phyloP scores from a whole-genome alignment of 495 filamentous ascomycete species.

The Aspergillus incahuasiensis region DNA sequence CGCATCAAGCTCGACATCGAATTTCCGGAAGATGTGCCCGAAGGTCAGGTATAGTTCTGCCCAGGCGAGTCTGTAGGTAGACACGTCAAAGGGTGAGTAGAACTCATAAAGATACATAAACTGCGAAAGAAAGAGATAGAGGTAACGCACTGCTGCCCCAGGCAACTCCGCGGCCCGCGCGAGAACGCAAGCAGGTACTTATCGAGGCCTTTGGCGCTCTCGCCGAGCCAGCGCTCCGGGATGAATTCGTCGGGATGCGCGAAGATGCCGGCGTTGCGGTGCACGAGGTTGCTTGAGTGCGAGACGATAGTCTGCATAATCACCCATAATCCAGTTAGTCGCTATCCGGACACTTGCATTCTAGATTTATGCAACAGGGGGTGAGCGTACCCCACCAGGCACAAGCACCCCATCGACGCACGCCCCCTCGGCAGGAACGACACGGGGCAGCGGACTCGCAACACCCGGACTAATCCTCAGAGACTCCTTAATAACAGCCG shows the following conservation, averaged over 20 bases:
- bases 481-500: constrained; percentile 11
- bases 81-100: background rate
- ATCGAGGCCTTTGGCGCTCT: background rate
- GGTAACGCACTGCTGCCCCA: constrained; percentile 6
- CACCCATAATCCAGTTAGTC: background rate
- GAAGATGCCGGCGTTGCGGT: constrained; percentile 6
- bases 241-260: background rate
- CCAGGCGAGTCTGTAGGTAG: constrained; percentile 1
- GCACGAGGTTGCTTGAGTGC: constrained; percentile 9
- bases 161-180: constrained; percentile 6
- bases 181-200: constrained; percentile 8
- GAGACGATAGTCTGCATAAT: constrained; percentile 2
- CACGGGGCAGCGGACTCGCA: constrained; percentile 2
- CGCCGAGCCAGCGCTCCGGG: constrained; percentile 10
- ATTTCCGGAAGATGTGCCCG: constrained; percentile 4
- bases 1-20: constrained; percentile 7
- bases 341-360: background rate
- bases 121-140: too few species aligned
- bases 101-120: too few species aligned
- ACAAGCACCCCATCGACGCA: background rate
- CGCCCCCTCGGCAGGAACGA: constrained; percentile 4
- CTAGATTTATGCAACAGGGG: background rate
- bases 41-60: constrained; percentile 6
- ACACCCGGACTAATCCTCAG: constrained; percentile 9
- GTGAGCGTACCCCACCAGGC: constrained; percentile 6